Evolutionary conservation across 1,139 yeast species (phyloP).

Genomic region (Debaryomyces udenii): DNA sequence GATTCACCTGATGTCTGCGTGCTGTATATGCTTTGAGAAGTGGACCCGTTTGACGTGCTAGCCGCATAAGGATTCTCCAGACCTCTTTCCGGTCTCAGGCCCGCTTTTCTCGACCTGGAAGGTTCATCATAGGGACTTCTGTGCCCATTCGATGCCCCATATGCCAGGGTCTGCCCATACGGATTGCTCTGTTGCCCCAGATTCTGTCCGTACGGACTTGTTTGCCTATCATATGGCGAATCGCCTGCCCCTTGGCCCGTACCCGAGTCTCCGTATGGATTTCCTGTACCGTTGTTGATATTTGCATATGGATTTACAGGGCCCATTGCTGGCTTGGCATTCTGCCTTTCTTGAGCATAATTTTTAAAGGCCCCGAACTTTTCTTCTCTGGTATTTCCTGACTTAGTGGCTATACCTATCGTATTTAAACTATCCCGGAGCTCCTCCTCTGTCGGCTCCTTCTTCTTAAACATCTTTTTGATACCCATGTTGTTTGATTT

Average conservation of each 20-base stretch:
- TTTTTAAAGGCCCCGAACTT: conserved; percentile 69
- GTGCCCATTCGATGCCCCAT: neutral
- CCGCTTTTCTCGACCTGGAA: neutral
- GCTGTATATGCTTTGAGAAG: conserved; percentile 3
- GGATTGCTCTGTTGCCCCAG: conserved; percentile 10
- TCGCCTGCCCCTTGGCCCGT: neutral
- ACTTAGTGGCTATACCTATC: conserved; percentile 56
- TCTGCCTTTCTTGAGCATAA: conserved; percentile 56
- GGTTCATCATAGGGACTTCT: too few species aligned
- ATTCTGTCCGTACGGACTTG: conserved; percentile 4
- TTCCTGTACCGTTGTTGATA: conserved; percentile 26
- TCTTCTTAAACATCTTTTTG: conserved; percentile 58
- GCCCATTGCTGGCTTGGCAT: conserved; percentile 45
- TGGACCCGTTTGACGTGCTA: neutral
- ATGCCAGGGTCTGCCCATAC: neutral
- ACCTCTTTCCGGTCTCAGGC: neutral
- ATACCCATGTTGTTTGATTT: conserved; percentile 36
- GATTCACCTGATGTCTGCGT: conserved; percentile 1
- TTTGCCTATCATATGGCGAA: conserved; percentile 7
- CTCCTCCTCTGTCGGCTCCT: conserved; percentile 63
- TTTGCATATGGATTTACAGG: conserved; percentile 52
- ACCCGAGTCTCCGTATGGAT: conserved; percentile 27
- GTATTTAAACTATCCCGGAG: conserved; percentile 53
- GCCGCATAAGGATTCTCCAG: conserved; percentile 14
- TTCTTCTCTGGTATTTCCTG: conserved; percentile 41